Conservation (phyloP, 2,329 filamentous ascomycete species). For the Arthrobotrys musiformis region DNA sequence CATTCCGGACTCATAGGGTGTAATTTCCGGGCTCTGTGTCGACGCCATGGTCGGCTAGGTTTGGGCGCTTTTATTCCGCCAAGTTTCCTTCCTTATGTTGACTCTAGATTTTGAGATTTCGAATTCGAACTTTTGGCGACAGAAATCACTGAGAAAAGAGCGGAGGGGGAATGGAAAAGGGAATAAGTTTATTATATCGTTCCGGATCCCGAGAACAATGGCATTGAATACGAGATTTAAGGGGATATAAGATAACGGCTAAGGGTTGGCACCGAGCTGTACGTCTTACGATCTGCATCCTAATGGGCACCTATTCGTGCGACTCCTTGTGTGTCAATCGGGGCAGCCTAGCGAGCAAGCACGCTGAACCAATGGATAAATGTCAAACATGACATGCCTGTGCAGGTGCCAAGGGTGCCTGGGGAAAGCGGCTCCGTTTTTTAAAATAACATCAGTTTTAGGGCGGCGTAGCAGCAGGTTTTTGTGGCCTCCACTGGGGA, state of each 20-base stretch:
- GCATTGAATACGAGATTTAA: not conserved
- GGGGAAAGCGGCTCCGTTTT: conserved; percentile 13
- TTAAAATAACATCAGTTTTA: conserved; percentile 19
- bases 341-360: conserved; percentile 10
- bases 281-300: conserved; percentile 18
- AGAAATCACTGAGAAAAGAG: not conserved
- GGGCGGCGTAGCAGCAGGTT: not conserved
- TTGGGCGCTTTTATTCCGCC: not conserved
- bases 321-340: conserved; percentile 38
- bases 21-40: conserved; percentile 37
- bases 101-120: not conserved
- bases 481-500: not conserved
- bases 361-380: not conserved
- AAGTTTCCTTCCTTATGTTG: not conserved
- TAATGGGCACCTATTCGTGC: conserved; percentile 4
- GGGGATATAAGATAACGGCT: not conserved
- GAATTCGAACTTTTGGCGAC: not conserved
- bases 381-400: conserved; percentile 16
- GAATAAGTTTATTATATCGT: not conserved
- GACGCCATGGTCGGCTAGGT: conserved; percentile 4
- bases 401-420: conserved; percentile 29
- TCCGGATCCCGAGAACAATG: not conserved
- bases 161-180: not conserved
- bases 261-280: not conserved
- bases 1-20: not conserved